These are phyloP conservation scores for Trichophyton rubrum DNA, from an alignment of 2,329 filamentous ascomycete species.

Conservation along the genomic window DNA sequence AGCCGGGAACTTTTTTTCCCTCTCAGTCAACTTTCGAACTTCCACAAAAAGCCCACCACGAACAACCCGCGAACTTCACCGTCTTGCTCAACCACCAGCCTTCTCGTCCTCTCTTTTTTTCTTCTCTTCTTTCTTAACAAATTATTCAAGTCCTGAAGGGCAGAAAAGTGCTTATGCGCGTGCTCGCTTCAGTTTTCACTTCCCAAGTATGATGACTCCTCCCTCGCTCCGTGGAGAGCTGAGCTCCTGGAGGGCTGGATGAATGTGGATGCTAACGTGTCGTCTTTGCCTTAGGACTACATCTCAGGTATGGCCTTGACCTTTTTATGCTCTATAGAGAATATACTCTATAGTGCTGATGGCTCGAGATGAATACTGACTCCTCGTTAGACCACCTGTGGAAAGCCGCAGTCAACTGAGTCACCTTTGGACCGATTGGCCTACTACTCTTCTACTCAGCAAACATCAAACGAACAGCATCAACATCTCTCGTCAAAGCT, in stretches of 20 bases:
- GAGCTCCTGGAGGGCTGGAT: not conserved
- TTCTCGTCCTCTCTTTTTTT: not conserved
- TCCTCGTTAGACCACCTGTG: slow-evolving; percentile 47
- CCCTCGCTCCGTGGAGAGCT: not conserved
- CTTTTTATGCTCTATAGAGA: not conserved
- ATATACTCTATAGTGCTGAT: not conserved
- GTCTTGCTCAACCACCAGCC: not conserved
- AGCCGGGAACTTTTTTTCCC: not conserved
- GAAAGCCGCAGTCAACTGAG: slow-evolving; percentile 54
- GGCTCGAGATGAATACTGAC: slow-evolving; percentile 14
- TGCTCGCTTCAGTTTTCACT: slow-evolving; percentile 71
- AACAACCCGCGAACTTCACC: not conserved
- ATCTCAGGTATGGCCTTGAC: slow-evolving; percentile 42
- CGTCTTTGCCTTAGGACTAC: slow-evolving; percentile 41
- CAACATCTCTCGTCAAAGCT: slow-evolving; percentile 9
- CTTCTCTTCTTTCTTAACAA: slow-evolving; percentile 11
- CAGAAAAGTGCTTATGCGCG: slow-evolving; percentile 65
- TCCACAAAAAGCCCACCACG: not conserved
- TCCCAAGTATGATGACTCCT: slow-evolving; percentile 55
- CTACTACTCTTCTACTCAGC: slow-evolving; percentile 5
- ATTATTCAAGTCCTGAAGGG: slow-evolving; percentile 24
- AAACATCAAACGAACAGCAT: slow-evolving; percentile 16
- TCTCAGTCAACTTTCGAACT: not conserved
- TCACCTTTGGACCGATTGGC: slow-evolving; percentile 13
- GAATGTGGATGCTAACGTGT: slow-evolving; percentile 10